Evolutionary conservation across 2,329 filamentous ascomycete genomes (phyloP).

Genomic region (Trichoderma gracile): DNA sequence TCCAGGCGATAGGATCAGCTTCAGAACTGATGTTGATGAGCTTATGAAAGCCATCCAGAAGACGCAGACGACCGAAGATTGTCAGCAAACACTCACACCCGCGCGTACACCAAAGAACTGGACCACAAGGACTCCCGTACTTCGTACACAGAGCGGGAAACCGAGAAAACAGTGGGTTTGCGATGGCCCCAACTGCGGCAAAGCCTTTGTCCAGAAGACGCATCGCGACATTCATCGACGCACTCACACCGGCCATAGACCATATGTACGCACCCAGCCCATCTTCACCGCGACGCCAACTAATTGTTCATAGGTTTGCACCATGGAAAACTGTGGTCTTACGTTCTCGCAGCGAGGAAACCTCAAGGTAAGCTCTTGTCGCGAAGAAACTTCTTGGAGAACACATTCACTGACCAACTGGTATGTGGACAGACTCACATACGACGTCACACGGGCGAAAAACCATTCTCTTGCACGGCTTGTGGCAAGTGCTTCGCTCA

Average conservation of each 20-base stretch:
- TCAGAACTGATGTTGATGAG: slow-evolving; percentile 80
- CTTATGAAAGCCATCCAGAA: slow-evolving; percentile 87
- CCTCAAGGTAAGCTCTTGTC: slow-evolving; percentile 63
- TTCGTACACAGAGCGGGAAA: slow-evolving; percentile 35
- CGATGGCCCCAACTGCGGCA: slow-evolving; percentile 70
- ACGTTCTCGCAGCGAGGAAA: slow-evolving; percentile 90
- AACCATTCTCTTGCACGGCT: slow-evolving; percentile 75
- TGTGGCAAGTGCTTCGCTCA: slow-evolving; percentile 85
- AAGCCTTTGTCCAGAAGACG: slow-evolving; percentile 87
- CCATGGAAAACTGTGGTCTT: slow-evolving; percentile 70
- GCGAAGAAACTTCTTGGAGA: not conserved
- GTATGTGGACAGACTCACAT: slow-evolving; percentile 67
- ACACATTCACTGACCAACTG: not conserved
- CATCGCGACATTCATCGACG: slow-evolving; percentile 88
- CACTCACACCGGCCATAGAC: slow-evolving; percentile 86
- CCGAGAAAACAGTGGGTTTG: slow-evolving; percentile 69
- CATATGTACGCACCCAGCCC: slow-evolving; percentile 66
- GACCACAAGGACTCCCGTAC: not conserved
- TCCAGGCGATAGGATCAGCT: slow-evolving; percentile 57
- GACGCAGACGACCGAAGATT: slow-evolving; percentile 50
- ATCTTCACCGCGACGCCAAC: slow-evolving; percentile 22
- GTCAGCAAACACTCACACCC: slow-evolving; percentile 33
- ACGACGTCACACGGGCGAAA: slow-evolving; percentile 82
- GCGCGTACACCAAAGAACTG: slow-evolving; percentile 27
- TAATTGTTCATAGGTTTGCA: slow-evolving; percentile 59